Evolutionary conservation across 106 monocot genomes (phyloP).

Genomic region (Acorus gramineus): DNA sequence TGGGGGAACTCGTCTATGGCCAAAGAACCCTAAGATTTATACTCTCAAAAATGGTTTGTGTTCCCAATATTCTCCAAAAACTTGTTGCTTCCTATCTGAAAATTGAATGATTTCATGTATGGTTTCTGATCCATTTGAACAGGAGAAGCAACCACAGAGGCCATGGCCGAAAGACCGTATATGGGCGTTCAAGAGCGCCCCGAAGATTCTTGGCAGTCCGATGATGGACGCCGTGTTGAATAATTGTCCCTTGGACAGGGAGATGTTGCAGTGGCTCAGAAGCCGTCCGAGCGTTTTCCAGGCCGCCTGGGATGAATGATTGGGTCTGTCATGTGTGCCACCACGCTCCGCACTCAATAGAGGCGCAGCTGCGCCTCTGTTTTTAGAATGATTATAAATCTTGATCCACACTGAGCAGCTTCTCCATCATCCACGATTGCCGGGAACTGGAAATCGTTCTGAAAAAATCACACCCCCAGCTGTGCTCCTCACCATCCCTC

Average conservation of each 20-base stretch:
- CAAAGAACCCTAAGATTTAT: conserved; percentile 68
- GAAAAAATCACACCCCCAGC: too few relatives aligned
- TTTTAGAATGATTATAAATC: too few relatives aligned
- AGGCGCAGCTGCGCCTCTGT: too few relatives aligned
- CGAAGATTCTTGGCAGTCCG: conserved; percentile 70
- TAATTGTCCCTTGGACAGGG: conserved; percentile 55
- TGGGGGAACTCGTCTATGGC: conserved; percentile 59
- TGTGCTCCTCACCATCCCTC: too few relatives aligned
- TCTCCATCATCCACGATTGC: too few relatives aligned
- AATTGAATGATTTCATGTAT: neutral
- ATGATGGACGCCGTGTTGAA: conserved; percentile 81
- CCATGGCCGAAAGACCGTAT: conserved; percentile 92
- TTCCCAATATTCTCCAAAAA: too few relatives aligned
- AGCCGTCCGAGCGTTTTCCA: conserved; percentile 48
- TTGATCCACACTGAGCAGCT: too few relatives aligned
- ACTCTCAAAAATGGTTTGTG: conserved; percentile 80
- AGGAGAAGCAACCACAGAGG: conserved; percentile 87
- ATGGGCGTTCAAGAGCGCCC: conserved; percentile 62
- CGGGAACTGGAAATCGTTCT: too few relatives aligned
- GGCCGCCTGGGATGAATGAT: conserved; percentile 34
- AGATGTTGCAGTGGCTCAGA: conserved; percentile 78
- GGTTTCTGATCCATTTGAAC: conserved; percentile 1
- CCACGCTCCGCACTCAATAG: too few relatives aligned
- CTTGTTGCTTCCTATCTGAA: neutral
- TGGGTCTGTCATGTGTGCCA: too few relatives aligned